Evolutionary conservation across 2,329 filamentous ascomycete species (phyloP).

Genomic region (Penicillium sp.): DNA sequence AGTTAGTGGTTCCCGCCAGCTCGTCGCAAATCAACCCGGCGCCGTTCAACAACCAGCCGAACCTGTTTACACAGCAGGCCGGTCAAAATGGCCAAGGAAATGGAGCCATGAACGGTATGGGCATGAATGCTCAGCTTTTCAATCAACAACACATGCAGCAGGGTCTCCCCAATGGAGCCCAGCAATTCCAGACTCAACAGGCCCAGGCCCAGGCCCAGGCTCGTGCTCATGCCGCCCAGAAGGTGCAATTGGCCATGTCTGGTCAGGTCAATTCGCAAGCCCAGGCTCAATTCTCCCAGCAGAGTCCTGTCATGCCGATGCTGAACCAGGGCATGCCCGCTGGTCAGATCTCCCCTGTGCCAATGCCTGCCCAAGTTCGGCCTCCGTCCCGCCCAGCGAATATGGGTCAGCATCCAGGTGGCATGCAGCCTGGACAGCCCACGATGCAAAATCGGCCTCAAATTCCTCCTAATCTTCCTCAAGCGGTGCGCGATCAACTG

Average conservation of each 20-base stretch:
- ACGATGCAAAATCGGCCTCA: conserved; percentile 36
- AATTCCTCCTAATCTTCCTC: conserved; percentile 40
- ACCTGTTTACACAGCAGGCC: conserved; percentile 47
- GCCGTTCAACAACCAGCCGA: conserved; percentile 45
- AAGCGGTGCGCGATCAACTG: conserved; percentile 38
- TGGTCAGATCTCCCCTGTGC: conserved; percentile 42
- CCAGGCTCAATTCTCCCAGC: conserved; percentile 43
- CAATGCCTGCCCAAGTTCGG: conserved; percentile 36
- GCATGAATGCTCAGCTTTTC: conserved; percentile 44
- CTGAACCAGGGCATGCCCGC: conserved; percentile 47
- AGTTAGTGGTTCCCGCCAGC: conserved; percentile 66
- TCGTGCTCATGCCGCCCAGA: conserved; percentile 47
- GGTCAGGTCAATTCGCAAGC: conserved; percentile 46
- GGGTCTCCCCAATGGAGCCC: conserved; percentile 41
- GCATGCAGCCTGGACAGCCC: conserved; percentile 32
- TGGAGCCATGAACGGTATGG: conserved; percentile 38
- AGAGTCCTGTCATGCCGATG: conserved; percentile 45
- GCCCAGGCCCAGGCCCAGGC: conserved; percentile 39
- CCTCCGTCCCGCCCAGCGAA: conserved; percentile 37
- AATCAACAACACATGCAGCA: conserved; percentile 48
- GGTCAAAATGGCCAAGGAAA: conserved; percentile 42
- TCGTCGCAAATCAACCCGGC: conserved; percentile 53
- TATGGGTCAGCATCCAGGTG: conserved; percentile 35
- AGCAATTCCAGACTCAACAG: conserved; percentile 40
- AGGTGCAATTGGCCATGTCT: conserved; percentile 50